These are phyloP conservation scores for Fusarium pseudocircinatum DNA, from an alignment of 2,329 filamentous ascomycete species.

Conservation along the genomic window DNA sequence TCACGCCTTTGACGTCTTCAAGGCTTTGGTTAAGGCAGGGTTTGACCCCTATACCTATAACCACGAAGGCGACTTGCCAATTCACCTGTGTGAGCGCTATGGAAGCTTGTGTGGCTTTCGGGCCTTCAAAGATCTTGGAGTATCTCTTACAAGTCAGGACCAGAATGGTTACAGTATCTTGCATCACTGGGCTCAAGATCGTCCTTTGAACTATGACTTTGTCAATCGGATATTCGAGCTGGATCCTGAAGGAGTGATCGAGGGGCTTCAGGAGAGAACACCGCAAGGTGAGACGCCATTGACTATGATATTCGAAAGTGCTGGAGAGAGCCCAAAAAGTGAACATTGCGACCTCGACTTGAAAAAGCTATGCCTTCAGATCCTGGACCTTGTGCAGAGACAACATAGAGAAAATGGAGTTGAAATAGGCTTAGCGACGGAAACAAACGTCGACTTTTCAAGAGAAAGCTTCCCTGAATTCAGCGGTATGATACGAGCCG, in stretches of 20 bases:
- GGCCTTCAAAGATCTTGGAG: not conserved
- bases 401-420: too few species aligned
- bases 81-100: not conserved
- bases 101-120: not conserved
- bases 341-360: too few species aligned
- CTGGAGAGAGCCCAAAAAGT: too few species aligned
- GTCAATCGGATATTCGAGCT: fast-evolving
- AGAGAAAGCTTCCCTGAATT: too few species aligned
- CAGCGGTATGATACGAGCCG: too few species aligned
- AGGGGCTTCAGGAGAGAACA: not conserved
- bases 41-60: not conserved
- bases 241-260: not conserved
- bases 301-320: not conserved
- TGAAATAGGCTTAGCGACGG: too few species aligned
- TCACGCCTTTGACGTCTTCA: fast-evolving
- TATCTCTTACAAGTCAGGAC: not conserved
- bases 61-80: not conserved
- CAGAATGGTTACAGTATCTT: not conserved
- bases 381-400: too few species aligned
- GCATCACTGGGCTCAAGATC: not conserved
- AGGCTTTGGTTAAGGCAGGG: not conserved
- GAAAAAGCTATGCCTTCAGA: too few species aligned
- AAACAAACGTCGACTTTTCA: too few species aligned
- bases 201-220: not conserved
- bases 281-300: not conserved